These are phyloP conservation scores for Tilletia indica DNA, from an alignment of 1,284 basidiomycete species.

Conservation along the genomic window DNA sequence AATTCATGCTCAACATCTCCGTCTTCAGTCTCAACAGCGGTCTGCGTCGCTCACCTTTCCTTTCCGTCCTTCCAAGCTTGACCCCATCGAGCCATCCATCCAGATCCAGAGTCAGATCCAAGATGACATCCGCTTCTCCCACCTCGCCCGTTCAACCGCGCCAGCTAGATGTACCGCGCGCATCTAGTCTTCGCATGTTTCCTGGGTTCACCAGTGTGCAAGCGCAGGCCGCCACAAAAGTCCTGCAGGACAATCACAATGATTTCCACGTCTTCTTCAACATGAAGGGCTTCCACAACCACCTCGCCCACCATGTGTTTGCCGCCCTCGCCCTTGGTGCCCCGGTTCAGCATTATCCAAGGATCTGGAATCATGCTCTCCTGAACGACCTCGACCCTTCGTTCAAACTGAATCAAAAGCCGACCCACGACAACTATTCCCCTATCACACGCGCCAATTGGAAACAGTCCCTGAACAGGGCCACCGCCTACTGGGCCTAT, in stretches of 20 bases:
- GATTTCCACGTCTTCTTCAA: constrained; percentile 42
- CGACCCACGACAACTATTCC: neutral
- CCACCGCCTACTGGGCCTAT: constrained; percentile 36
- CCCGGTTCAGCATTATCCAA: constrained; percentile 18
- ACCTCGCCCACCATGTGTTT: constrained; percentile 33
- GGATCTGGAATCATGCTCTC: constrained; percentile 23
- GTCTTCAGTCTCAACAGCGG: no score
- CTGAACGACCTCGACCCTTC: constrained; percentile 23
- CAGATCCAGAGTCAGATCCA: neutral
- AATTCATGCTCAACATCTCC: no score
- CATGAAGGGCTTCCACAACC: constrained; percentile 36
- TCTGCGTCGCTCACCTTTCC: no score
- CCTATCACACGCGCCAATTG: constrained; percentile 28
- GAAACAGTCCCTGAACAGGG: constrained; percentile 29
- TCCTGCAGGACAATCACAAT: constrained; percentile 27
- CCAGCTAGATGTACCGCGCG: neutral
- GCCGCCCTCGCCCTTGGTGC: constrained; percentile 29
- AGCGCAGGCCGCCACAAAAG: constrained; percentile 73
- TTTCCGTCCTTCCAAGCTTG: no score
- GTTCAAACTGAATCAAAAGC: constrained; percentile 23
- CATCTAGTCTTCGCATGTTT: neutral
- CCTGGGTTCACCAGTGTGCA: constrained; percentile 61
- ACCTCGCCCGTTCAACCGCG: neutral
- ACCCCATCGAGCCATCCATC: no score
- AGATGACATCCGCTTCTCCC: neutral